These are phyloP conservation scores for Apiospora kogelbergensis DNA, from an alignment of 2,329 filamentous ascomycete genomes.

Conservation along the genomic window DNA sequence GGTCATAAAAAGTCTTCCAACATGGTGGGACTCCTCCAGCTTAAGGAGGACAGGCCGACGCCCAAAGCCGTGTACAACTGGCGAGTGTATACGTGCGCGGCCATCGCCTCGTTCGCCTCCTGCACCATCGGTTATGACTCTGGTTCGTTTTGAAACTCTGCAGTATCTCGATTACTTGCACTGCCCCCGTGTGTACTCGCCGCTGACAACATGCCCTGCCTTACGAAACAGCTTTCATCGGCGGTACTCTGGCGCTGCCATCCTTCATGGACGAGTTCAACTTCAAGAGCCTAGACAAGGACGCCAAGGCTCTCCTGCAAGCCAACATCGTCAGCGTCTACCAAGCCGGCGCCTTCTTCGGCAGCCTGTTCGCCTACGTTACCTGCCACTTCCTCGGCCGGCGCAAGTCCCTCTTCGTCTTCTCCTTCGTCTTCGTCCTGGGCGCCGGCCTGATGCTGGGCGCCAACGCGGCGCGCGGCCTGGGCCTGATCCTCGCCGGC, in stretches of 20 bases:
- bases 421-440: slow-evolving; percentile 63
- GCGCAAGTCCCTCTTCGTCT: slow-evolving; percentile 61
- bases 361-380: slow-evolving; percentile 67
- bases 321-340: slow-evolving; percentile 80
- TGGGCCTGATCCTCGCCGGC: slow-evolving; percentile 64
- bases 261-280: slow-evolving; percentile 70
- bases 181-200: too few species aligned
- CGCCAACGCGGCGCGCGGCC: slow-evolving; percentile 57
- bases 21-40: slow-evolving; percentile 50
- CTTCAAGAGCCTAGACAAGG: slow-evolving; percentile 50
- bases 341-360: slow-evolving; percentile 83
- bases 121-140: slow-evolving; percentile 65
- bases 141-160: neutral
- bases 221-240: slow-evolving; percentile 63
- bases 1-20: slow-evolving; percentile 12
- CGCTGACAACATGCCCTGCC: neutral
- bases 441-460: slow-evolving; percentile 74
- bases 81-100: slow-evolving; percentile 56
- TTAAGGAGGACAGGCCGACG: slow-evolving; percentile 58
- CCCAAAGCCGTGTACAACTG: slow-evolving; percentile 60
- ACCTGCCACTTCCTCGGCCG: slow-evolving; percentile 68
- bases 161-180: neutral
- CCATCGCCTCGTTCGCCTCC: slow-evolving; percentile 55
- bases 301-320: slow-evolving; percentile 58
- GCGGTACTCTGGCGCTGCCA: slow-evolving; percentile 69